Base-by-base conservation (phyloP, 192 early-diverging fungal species). In the Globomyces pollinis-pini region DNA sequence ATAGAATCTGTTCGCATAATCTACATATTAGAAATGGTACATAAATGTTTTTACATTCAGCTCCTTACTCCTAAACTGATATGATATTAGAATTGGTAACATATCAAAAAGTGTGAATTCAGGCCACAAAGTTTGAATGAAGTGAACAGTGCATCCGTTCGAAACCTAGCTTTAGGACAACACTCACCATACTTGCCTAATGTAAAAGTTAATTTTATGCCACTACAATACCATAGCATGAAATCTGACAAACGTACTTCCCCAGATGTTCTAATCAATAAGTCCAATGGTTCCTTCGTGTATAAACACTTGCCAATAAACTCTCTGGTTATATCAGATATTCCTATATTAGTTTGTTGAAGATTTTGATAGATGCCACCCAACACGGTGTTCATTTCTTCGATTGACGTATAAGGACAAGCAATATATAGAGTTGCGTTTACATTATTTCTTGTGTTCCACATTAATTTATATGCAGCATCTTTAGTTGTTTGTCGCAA, bases 161-260 rank as follows among this genome's bases (percentile, higher is more conserved):
- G 83, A 43, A 8, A 3, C 57, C 63, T 63, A 61, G 20, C 9
- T 20, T 34, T 56, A 66, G 20, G 23, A 42, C 16, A 26, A 28
- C 29, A 26, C 1, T 5, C 30, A 30, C 26, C 2, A 12, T 13
- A 61, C 28, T 21, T 42, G 57, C 2, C n/a, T n/a, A n/a, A n/a
- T n/a, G n/a, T n/a, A 54, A 16, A 29, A 1, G 12, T 7, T 13
- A 53, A 16, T 32, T n/a, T 20, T 32, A 2, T 32, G 13, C 24
- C 13, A 29, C 2, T 23, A 20, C 33, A 80, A 76, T 98, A 91
- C 90, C 91, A 95, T 28, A 98, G 71, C 74, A 96, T 71, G 73
- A 90, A 99, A 68, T 97, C 95, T 63, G 90, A 93, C 44, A 99
- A 76, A 1, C 96, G 75, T 12, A 88, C 85, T 67, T 99, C 93